A percentile compares a stretch with the other conserved stretches of the same genome.
These are phyloP conservation scores for Cadophora sp. DNA, from an alignment of 2,329 filamentous ascomycete species.

Conservation along the genomic window DNA sequence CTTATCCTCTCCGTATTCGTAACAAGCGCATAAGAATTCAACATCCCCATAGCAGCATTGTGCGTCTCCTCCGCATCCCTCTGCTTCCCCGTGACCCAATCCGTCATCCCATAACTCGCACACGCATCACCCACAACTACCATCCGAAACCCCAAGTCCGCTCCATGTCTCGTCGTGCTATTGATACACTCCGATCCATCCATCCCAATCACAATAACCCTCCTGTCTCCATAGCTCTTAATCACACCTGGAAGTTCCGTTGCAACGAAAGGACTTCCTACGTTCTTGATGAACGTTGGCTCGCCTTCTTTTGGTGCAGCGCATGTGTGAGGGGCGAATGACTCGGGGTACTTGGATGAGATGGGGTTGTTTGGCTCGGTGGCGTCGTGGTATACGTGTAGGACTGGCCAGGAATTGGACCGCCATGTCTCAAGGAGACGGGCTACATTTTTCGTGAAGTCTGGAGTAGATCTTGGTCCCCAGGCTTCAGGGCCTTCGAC, in stretches of 20 bases:
- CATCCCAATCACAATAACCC: slow-evolving; percentile 35
- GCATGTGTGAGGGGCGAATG: slow-evolving; percentile 29
- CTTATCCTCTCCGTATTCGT: slow-evolving; percentile 15
- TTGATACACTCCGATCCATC: slow-evolving; percentile 37
- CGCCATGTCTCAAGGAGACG: slow-evolving; percentile 34
- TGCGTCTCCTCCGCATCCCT: slow-evolving; percentile 31
- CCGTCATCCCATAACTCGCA: slow-evolving; percentile 31
- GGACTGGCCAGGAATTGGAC: slow-evolving; percentile 26
- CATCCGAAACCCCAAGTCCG: slow-evolving; percentile 35
- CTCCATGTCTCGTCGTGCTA: slow-evolving; percentile 33
- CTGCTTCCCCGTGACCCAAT: slow-evolving; percentile 26
- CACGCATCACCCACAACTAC: slow-evolving; percentile 37
- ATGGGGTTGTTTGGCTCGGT: slow-evolving; percentile 29
- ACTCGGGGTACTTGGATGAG: slow-evolving; percentile 23
- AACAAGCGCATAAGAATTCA: slow-evolving; percentile 24
- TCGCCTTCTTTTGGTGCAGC: slow-evolving; percentile 28
- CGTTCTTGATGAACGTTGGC: slow-evolving; percentile 31
- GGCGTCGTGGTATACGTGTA: slow-evolving; percentile 36
- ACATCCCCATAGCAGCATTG: slow-evolving; percentile 32
- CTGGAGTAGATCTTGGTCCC: slow-evolving; percentile 37
- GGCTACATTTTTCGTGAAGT: slow-evolving; percentile 28
- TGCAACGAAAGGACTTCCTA: slow-evolving; percentile 34
- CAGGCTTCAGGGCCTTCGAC: slow-evolving; percentile 28
- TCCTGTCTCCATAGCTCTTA: slow-evolving; percentile 24
- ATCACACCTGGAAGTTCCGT: slow-evolving; percentile 18